Evolutionary conservation across 1,139 yeast genomes (phyloP).

Genomic region (Casaregolazyma lundiana): DNA sequence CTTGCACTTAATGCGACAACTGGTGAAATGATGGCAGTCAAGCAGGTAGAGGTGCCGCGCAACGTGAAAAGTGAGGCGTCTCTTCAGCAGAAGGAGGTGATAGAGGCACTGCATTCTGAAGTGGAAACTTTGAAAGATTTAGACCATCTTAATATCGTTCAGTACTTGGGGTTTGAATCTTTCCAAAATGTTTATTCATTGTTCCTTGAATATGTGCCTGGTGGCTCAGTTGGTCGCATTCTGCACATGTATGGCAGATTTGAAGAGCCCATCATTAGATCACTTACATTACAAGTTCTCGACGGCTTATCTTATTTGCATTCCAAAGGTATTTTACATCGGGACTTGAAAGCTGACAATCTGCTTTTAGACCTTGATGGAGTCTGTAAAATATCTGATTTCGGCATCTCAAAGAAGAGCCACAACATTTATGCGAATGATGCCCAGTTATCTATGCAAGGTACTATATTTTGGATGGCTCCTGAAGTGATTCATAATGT

Average conservation of each 20-base stretch:
- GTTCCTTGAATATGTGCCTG: constrained; percentile 93
- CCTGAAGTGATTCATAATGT: constrained; percentile 92
- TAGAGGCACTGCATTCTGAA: constrained; percentile 83
- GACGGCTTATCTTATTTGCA: constrained; percentile 84
- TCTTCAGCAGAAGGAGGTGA: constrained; percentile 49
- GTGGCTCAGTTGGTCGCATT: constrained; percentile 91
- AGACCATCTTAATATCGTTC: constrained; percentile 92
- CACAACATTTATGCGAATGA: constrained; percentile 78
- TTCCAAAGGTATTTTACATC: constrained; percentile 79
- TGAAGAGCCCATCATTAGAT: constrained; percentile 70
- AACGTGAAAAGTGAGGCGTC: constrained; percentile 43
- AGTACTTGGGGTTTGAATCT: constrained; percentile 88
- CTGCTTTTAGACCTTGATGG: constrained; percentile 86
- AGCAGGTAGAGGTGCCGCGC: constrained; percentile 76
- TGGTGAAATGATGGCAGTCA: constrained; percentile 98
- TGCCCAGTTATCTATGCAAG: constrained; percentile 97
- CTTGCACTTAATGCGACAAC: constrained; percentile 92
- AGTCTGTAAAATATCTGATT: constrained; percentile 91
- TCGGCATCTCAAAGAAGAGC: constrained; percentile 90
- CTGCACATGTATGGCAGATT: constrained; percentile 80
- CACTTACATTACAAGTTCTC: constrained; percentile 73
- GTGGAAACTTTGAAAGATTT: constrained; percentile 92
- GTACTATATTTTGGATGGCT: constrained; percentile 99
- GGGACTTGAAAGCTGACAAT: constrained; percentile 96
- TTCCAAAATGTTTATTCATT: constrained; percentile 71